Evolutionary conservation across 768 basidiomycete species (phyloP), one percentile per base, ranked within the genome.

Genomic region (Suillus variegatus): DNA sequence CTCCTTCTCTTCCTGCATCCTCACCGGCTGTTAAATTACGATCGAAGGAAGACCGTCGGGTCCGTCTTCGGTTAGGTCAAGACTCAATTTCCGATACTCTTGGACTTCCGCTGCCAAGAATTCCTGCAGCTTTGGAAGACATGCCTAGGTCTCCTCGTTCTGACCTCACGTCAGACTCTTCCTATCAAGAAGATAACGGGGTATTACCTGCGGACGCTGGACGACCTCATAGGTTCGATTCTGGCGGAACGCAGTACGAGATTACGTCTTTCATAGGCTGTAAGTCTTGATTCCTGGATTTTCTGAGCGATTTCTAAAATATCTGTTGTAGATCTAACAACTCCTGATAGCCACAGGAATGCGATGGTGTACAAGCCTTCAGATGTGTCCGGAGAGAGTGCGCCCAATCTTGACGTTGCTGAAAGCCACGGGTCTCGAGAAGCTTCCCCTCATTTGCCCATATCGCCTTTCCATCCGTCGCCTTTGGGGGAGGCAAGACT

Each of bases 191-290:
- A 64, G 69, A 70, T 12, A 68, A 60, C 16, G 63, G 66, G 49
- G 22, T 56, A 8, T 49, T 70, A 49, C 56, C 68, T 57, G 49
- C 54, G 3, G 64, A 67, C n/a, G 66, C 69, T 12, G 67, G 68
- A 46, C 68, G 66, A 49, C 55, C 60, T 51, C 62, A 67, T 25
- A 74, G 77, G 63, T 71, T 75, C 57, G 76, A 79, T 52, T 85
- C 86, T n/a, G 75, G 71, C 13, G 86, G 79, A 16, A 88, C 83
- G 0, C 85, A 84, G 65, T 90, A 86, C 70, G 90, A 91, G 65
- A 88, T 91, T 22, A 92, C 90, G 18, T 91, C 90, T 1, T 91
- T 92, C 71, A 89, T 92, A 67, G 86, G 77, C 51, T 74, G 84
- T 83, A 64, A 65, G 83, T 68, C 61, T 68, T 41, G 6, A 46